These are phyloP conservation scores for Phaeosphaeriaceae sp. DNA, from an alignment of 2,329 filamentous ascomycete genomes.

Conservation along the genomic window DNA sequence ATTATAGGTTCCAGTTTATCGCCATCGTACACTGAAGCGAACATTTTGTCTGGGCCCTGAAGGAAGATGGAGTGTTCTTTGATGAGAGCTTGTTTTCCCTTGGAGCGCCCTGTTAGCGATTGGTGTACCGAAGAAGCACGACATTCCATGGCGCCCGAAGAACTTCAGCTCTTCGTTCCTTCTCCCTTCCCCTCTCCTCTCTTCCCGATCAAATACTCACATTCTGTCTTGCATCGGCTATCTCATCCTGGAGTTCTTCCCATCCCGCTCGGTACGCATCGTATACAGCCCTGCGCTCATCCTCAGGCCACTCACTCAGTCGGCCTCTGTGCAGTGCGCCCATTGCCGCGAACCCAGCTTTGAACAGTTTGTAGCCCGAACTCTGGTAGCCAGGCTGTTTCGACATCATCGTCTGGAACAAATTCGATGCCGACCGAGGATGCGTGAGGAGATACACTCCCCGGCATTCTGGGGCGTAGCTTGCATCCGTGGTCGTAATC, in stretches of 20 bases:
- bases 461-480: not conserved
- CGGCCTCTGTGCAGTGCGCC: slow-evolving; percentile 9
- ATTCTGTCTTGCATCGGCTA: slow-evolving; percentile 17
- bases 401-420: slow-evolving; percentile 29
- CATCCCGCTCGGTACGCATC: slow-evolving; percentile 9
- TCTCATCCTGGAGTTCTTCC: slow-evolving; percentile 17
- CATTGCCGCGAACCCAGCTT: slow-evolving; percentile 9
- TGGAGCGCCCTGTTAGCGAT: not conserved
- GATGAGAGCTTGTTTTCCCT: slow-evolving; percentile 19
- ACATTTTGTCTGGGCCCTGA: slow-evolving; percentile 13
- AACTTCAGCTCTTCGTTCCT: too few relatives aligned
- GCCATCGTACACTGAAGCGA: slow-evolving; percentile 5
- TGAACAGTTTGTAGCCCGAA: slow-evolving; percentile 22
- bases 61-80: slow-evolving; percentile 21
- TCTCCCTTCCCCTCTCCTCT: not conserved
- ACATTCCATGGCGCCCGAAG: not conserved
- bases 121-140: slow-evolving; percentile 9
- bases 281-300: slow-evolving; percentile 10
- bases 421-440: slow-evolving; percentile 24
- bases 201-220: slow-evolving; percentile 10
- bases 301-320: slow-evolving; percentile 13
- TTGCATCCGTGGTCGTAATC: slow-evolving; percentile 1
- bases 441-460: slow-evolving; percentile 25
- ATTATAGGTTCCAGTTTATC: not conserved
- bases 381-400: slow-evolving; percentile 21